Percentiles rank a stretch among this genome's conserved stretches.
phyloP scores from a whole-genome alignment of 805 yeast genomes.

The Sugiyamaella floridensis region DNA sequence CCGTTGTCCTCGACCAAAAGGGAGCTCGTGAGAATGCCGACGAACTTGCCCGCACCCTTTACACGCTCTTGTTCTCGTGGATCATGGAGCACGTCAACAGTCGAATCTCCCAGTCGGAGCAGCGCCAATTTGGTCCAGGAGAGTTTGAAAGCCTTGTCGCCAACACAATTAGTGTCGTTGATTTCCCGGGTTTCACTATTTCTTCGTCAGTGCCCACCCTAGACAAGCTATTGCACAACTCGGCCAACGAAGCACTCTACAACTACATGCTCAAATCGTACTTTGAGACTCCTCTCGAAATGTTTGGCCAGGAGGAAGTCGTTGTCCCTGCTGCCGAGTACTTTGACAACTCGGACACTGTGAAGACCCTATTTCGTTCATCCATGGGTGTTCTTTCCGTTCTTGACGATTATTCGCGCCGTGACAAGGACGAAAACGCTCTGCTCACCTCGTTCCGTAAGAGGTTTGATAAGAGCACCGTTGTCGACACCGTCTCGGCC shows the following conservation, averaged over 20 bases:
- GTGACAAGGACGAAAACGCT: slow-evolving; percentile 28
- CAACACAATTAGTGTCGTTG: slow-evolving; percentile 32
- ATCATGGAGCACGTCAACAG: slow-evolving; percentile 34
- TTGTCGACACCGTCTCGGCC: slow-evolving; percentile 25
- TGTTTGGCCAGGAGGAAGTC: slow-evolving; percentile 36
- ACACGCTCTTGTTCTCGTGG: slow-evolving; percentile 35
- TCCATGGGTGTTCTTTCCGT: slow-evolving; percentile 32
- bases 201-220: slow-evolving; percentile 29
- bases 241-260: slow-evolving; percentile 37
- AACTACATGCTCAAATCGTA: slow-evolving; percentile 33
- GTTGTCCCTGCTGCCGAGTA: slow-evolving; percentile 49
- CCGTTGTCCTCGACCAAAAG: slow-evolving; percentile 34
- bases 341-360: slow-evolving; percentile 50
- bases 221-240: slow-evolving; percentile 35
- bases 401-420: slow-evolving; percentile 33
- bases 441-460: slow-evolving; percentile 28
- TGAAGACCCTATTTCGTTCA: slow-evolving; percentile 44
- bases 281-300: slow-evolving; percentile 33
- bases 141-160: slow-evolving; percentile 23
- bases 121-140: neutral
- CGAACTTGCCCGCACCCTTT: slow-evolving; percentile 35
- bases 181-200: slow-evolving; percentile 37
- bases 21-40: slow-evolving; percentile 39
- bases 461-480: slow-evolving; percentile 28
- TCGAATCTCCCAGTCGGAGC: slow-evolving; percentile 25